phyloP scores from a whole-genome alignment of 1,139 yeast species.

The Torulaspora globosa region DNA sequence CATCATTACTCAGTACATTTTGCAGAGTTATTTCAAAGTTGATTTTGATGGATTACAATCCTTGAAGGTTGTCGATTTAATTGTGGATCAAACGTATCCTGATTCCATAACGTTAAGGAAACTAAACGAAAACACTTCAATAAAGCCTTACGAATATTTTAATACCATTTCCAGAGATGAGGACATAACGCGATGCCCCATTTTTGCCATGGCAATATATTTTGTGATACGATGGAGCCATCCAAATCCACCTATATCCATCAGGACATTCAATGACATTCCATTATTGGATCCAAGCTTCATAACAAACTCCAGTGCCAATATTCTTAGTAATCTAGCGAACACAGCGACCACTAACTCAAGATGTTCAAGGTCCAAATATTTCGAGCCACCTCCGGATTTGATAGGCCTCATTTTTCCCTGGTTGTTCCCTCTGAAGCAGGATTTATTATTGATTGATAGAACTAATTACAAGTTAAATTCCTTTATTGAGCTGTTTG shows the following conservation, averaged over 20 bases:
- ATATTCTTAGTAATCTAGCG: slow-evolving; percentile 9
- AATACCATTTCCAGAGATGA: slow-evolving; percentile 35
- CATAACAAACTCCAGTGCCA: slow-evolving; percentile 20
- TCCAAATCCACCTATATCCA: slow-evolving; percentile 27
- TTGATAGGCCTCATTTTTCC: slow-evolving; percentile 30
- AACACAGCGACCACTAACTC: slow-evolving; percentile 12
- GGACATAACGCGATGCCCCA: slow-evolving; percentile 34
- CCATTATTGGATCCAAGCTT: slow-evolving; percentile 24
- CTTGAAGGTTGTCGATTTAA: slow-evolving; percentile 30
- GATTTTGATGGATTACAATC: slow-evolving; percentile 17
- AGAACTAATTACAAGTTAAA: slow-evolving; percentile 34
- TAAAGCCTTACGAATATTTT: slow-evolving; percentile 32
- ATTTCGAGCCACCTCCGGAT: slow-evolving; percentile 26
- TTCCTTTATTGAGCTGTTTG: slow-evolving; percentile 35
- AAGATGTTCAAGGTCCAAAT: slow-evolving; percentile 22
- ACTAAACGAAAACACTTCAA: slow-evolving; percentile 29
- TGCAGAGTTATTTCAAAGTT: slow-evolving; percentile 31
- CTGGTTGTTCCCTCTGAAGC: slow-evolving; percentile 31
- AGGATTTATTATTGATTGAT: slow-evolving; percentile 30
- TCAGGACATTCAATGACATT: slow-evolving; percentile 23
- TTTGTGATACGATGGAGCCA: slow-evolving; percentile 32
- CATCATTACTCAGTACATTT: slow-evolving; percentile 29
- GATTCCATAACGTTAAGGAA: slow-evolving; percentile 36
- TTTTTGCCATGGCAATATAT: slow-evolving; percentile 34
- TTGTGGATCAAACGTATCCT: slow-evolving; percentile 37